Evolutionary conservation across 345 rosid species (phyloP).

Genomic region (Toxicodendron radicans): DNA sequence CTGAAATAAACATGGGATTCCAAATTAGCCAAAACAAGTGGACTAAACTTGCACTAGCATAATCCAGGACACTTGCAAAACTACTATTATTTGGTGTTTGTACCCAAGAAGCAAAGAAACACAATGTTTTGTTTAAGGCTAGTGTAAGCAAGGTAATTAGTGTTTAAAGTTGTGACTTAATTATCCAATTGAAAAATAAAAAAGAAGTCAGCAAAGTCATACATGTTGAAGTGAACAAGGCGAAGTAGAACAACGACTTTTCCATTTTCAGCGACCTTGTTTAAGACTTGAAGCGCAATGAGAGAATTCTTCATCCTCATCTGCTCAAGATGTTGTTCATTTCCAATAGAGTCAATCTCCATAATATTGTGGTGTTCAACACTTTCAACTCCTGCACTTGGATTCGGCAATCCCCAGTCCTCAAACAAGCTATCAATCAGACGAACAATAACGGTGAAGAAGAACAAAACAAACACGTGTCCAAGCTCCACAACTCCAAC

Average conservation of each 20-base stretch:
- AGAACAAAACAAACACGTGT: conserved; percentile 46
- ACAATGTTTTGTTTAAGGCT: neutral
- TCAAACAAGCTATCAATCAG: conserved; percentile 44
- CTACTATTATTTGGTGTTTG: neutral
- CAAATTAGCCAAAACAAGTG: neutral
- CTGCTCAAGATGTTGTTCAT: conserved; percentile 33
- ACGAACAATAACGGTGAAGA: conserved; percentile 35
- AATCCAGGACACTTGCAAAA: neutral
- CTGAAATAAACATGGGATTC: neutral
- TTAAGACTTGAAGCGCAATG: conserved; percentile 47
- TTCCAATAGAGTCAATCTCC: conserved; percentile 36
- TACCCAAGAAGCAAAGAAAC: neutral
- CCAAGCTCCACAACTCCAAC: conserved; percentile 41
- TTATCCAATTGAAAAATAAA: neutral
- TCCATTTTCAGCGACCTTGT: conserved; percentile 43
- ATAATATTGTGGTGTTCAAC: conserved; percentile 27
- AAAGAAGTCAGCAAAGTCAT: conserved; percentile 18
- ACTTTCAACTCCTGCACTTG: conserved; percentile 28
- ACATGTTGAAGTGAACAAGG: conserved; percentile 56
- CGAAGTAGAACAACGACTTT: conserved; percentile 50
- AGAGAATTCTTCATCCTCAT: conserved; percentile 40
- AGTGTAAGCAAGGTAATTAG: conserved; percentile 1
- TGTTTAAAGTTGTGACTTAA: neutral
- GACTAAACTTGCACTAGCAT: neutral
- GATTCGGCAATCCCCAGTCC: conserved; percentile 45